Base-by-base conservation (phyloP, 169 alveolate genomes). In the Fabrea salina region DNA sequence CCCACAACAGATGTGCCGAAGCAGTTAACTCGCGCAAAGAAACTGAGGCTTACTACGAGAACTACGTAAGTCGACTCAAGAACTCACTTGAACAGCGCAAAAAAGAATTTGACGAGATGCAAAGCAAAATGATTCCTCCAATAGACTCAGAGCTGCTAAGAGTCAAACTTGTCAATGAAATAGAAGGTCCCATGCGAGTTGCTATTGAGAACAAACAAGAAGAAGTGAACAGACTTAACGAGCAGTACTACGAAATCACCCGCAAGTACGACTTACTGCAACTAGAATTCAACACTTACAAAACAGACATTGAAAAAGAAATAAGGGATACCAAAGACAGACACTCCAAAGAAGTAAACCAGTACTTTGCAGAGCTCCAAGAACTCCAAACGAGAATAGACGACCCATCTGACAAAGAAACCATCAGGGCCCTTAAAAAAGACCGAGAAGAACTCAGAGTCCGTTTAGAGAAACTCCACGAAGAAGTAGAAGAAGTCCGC, bases 41-140 rank as follows among this genome's bases (percentile, higher is more conserved):
- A 72, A 72, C 54, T 72, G 71, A 72, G 27, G 11, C 27, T 68
- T 68, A 68, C 16, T 68, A 68, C 27, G 78, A 67, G 32, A 13
- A 13, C 2, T 44, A 67, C n/a, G 54, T 72, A 13, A 35, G 51
- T 50, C 41, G 54, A n/a, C 25, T 72, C 7, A 72, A 53, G 35
- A 6, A 33, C 25, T 27, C 66, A 1, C 11, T 72, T 1, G 80
- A 72, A 35, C 47, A 72, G 30, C 39, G 70, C 2, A 50, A 72
- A 72, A 47, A 49, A 30, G 80, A 72, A 25, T 72, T 72, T 51
- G 80, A 72, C 1, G 80, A 72, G 51, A 72, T 72, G 68, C 67
- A 72, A 30, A n/a, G 54, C 1, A 44, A 53, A 30, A 50, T 72
- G 80, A 53, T 72, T 25, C 80, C 80, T n/a, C 80, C 80, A 50